Evolutionary conservation across 2,329 filamentous ascomycete species (phyloP), one percentile per base, ranked within the genome.

Genomic region (Ophiostoma quercus): DNA sequence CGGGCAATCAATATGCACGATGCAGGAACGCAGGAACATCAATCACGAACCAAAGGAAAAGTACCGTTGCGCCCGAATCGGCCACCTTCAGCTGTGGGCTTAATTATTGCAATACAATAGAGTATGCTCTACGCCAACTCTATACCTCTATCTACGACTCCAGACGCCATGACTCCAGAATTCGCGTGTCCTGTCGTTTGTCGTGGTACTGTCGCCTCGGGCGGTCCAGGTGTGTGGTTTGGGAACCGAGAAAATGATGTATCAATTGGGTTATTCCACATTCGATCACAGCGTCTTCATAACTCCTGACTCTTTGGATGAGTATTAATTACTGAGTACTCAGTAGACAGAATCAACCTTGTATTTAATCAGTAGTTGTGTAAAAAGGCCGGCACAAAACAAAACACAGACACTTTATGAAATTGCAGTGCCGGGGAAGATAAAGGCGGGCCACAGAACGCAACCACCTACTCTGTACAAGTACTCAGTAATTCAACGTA

Each of bases 211-310:
- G 66, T 67, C 54, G 29, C 54, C 60, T 70, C 47, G 54, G 29
- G 41, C 41, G 66, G 66, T 67, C 69, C 66, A 70, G 41, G 54
- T 65, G 66, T 66, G 69, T 70, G 69, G 69, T 19, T 25, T 68
- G 34, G 69, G 41, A 25, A 57, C 43, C 32, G n/a, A 43, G 65
- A 66, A 67, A 54, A 43, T 66, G 69, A 70, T 43, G 63, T 11
- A 34, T 70, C 69, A 68, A 37, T 39, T 62, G 3, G 16, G 5
- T 34, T 67, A n/a, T 47, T 47, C 39, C 39, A 14, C 12, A 41
- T 41, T 41, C 39, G 39, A 41, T 14, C 12, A 41, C 34, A 8
- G 34, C 34, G 34, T 34, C 4, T 6, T 34, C 34, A 34, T 34
- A 5, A 5, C 34, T 34, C 8, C 8, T 34, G 34, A 34, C 34